Conservation (phyloP, 352 stramenopile species). For the Halophytophthora polymorphica region DNA sequence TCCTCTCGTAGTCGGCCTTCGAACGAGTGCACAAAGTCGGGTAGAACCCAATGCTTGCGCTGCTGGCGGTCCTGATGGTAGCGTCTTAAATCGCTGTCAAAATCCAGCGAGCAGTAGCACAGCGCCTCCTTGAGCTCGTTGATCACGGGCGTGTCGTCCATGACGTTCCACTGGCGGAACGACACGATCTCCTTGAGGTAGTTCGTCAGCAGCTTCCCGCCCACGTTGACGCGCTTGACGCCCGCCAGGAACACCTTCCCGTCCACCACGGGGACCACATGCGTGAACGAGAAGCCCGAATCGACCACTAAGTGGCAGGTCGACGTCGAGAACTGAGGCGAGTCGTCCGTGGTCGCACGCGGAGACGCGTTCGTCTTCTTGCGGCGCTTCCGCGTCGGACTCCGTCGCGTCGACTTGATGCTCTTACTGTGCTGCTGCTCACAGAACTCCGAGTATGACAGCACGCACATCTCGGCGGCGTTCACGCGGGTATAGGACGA, state of each 20-base stretch:
- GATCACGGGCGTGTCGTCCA: slow-evolving; percentile 82
- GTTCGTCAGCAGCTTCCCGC: slow-evolving; percentile 96
- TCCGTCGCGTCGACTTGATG: slow-evolving; percentile 17
- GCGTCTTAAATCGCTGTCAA: slow-evolving; percentile 66
- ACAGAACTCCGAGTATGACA: slow-evolving; percentile 49
- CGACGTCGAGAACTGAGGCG: slow-evolving; percentile 41
- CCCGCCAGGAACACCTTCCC: slow-evolving; percentile 40
- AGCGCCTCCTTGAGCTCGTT: slow-evolving; percentile 88
- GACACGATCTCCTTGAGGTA: slow-evolving; percentile 96
- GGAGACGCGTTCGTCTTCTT: slow-evolving; percentile 7
- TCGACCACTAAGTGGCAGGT: slow-evolving; percentile 88
- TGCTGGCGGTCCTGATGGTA: slow-evolving; percentile 34
- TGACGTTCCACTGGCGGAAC: slow-evolving; percentile 96
- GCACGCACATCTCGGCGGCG: slow-evolving; percentile 57
- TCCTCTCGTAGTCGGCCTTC: slow-evolving; percentile 31
- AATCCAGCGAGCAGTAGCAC: slow-evolving; percentile 89
- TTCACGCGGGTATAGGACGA: slow-evolving; percentile 45
- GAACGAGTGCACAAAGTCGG: slow-evolving; percentile 78
- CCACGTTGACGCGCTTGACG: slow-evolving; percentile 88
- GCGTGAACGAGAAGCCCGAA: slow-evolving; percentile 94
- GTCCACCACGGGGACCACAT: slow-evolving; percentile 91
- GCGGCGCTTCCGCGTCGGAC: slow-evolving; percentile 12
- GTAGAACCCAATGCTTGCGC: slow-evolving; percentile 74
- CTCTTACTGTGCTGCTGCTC: slow-evolving; percentile 11
- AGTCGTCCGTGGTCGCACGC: slow-evolving; percentile 3